These are phyloP conservation scores for Triticum dicoccoides DNA, from an alignment of 176 grass and related monocot genomes.

Conservation along the genomic window DNA sequence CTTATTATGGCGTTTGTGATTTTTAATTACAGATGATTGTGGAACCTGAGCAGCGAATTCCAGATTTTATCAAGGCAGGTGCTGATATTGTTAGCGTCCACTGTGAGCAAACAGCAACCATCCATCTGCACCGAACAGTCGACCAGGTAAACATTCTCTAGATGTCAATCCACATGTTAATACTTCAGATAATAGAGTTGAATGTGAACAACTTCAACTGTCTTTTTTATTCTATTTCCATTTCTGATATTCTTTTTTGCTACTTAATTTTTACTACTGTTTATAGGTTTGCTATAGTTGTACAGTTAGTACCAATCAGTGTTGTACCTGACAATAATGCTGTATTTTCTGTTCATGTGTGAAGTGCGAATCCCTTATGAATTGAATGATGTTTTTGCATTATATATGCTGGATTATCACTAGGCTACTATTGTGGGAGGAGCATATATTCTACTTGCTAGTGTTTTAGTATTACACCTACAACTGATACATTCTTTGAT, in stretches of 20 bases:
- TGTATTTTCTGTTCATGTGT: neutral
- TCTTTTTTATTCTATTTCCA: neutral
- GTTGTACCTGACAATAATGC: neutral
- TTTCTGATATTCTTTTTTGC: neutral
- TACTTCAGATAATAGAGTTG: constrained; percentile 7
- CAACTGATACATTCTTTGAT: neutral
- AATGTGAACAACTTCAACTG: neutral
- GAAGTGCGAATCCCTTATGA: neutral
- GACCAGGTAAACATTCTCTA: constrained; percentile 51
- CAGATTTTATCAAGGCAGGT: constrained; percentile 98
- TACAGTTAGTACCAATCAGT: neutral
- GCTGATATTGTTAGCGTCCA: constrained; percentile 99
- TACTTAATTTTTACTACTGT: neutral
- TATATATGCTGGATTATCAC: constrained; percentile 10
- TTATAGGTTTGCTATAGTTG: neutral
- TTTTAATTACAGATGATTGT: constrained; percentile 93
- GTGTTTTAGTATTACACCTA: neutral
- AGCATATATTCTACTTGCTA: constrained; percentile 10
- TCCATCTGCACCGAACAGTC: constrained; percentile 91
- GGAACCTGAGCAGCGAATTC: constrained; percentile 92
- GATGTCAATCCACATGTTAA: neutral
- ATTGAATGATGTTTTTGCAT: neutral
- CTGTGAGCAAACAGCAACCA: constrained; percentile 91
- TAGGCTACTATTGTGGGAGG: neutral
- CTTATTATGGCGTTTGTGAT: constrained; percentile 10